A percentile compares a stretch with the other conserved stretches of the same genome.
These are phyloP conservation scores for Oropetium thomaeum DNA, from an alignment of 176 grass and related monocot genomes.

Conservation along the genomic window DNA sequence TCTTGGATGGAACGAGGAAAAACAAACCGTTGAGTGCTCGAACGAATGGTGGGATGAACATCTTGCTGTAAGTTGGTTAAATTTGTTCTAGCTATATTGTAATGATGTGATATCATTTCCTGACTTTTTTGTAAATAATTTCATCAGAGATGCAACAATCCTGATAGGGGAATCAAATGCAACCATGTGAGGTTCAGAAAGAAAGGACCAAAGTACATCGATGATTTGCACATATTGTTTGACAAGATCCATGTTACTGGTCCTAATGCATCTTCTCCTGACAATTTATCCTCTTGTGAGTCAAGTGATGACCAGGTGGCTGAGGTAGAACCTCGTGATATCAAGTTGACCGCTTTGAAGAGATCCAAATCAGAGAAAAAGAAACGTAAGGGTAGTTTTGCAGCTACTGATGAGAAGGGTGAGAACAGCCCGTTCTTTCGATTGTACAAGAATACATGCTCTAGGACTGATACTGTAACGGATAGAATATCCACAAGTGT, in stretches of 20 bases:
- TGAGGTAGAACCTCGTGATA: background rate
- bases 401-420: background rate
- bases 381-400: background rate
- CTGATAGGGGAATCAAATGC: background rate
- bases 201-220: background rate
- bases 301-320: background rate
- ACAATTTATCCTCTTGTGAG: background rate
- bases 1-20: too few species aligned
- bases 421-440: slow-evolving; percentile 15
- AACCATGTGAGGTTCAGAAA: background rate
- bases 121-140: too few species aligned
- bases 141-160: background rate
- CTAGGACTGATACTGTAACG: background rate
- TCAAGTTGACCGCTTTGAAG: background rate
- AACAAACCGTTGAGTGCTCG: too few species aligned
- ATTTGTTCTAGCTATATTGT: too few species aligned
- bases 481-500: background rate
- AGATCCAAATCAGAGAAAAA: background rate
- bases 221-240: background rate
- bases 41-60: too few species aligned
- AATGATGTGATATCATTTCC: too few species aligned
- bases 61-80: too few species aligned
- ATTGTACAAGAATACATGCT: background rate
- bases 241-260: background rate
- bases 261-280: background rate